Evolutionary conservation across 75 land plant species (phyloP).

Genomic region (Isoetes taiwanensis): DNA sequence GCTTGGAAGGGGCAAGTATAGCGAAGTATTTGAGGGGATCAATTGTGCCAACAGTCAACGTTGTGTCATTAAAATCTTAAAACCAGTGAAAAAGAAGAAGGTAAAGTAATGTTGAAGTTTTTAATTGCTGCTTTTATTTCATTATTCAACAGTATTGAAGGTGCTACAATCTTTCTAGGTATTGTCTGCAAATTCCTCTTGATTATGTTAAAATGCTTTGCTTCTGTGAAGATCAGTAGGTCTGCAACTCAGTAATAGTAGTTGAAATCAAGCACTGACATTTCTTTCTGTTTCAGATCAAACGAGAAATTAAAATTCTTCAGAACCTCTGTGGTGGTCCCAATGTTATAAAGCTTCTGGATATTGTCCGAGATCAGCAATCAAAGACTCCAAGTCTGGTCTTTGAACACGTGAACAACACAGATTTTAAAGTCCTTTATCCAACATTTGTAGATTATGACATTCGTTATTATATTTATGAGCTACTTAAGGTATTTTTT

Average conservation of each 20-base stretch:
- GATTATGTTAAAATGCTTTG: no score
- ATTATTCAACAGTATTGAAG: no score
- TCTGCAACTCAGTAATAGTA: no score
- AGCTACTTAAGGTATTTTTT: slow-evolving; percentile 57
- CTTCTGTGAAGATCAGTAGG: no score
- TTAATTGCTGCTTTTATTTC: no score
- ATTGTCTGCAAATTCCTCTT: no score
- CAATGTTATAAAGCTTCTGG: slow-evolving; percentile 67
- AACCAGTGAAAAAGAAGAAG: slow-evolving; percentile 86
- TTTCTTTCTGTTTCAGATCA: slow-evolving; percentile 42
- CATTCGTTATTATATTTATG: slow-evolving; percentile 73
- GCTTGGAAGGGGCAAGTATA: slow-evolving; percentile 71
- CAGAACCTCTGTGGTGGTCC: slow-evolving; percentile 86
- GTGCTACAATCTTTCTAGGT: not conserved
- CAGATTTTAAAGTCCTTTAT: slow-evolving; percentile 72
- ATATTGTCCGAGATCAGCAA: slow-evolving; percentile 74
- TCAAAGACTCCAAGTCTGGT: slow-evolving; percentile 77
- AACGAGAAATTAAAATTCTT: slow-evolving; percentile 68
- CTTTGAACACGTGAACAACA: slow-evolving; percentile 79
- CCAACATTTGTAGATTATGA: slow-evolving; percentile 80
- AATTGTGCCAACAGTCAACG: slow-evolving; percentile 33
- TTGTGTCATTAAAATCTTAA: slow-evolving; percentile 66
- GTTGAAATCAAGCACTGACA: no score
- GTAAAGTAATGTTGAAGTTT: slow-evolving; percentile 22
- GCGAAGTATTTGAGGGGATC: slow-evolving; percentile 71